Evolutionary conservation across 2,329 filamentous ascomycete genomes (phyloP), one percentile per base, ranked within the genome.

Genomic region (Sporothrix schenckii): DNA sequence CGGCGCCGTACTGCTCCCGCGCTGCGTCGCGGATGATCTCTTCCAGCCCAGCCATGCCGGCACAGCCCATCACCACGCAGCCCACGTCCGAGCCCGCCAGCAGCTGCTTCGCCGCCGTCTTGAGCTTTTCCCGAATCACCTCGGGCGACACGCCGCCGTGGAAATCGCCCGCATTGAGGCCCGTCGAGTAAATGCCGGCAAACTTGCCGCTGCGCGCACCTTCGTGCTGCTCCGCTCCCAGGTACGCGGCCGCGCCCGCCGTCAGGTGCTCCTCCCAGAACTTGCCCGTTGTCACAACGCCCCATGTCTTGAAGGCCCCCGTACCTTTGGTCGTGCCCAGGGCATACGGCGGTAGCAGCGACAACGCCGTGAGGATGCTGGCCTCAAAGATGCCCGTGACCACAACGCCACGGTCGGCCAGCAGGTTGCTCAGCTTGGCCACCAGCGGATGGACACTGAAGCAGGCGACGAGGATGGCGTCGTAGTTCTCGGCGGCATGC

Each of bases 351-450:
- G 70, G 77, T 54, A 84, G 80, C 30, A 85, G 79, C 1, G 89
- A 86, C 11, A 94, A 77, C 2, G 88, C 86, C 0, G 88, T 83
- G 2, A 89, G 81, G 16, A 97, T 83, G 76, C 90, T 92, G 0
- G 93, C 91, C 79, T 97, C 94, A 76, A 97, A 95, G 70, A 98
- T 97, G 6, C 94, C 94, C 0, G 88, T 89, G 5, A 93, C 89
- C 47, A 88, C 79, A 81, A 86, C 71, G 11, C 73, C 74, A 16
- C 75, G 74, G 16, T 74, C 71, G 27, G 72, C 72, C 14, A 76
- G 69, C 27, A 72, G 58, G 6, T 79, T 68, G 78, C 75, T 79
- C 16, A 97, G 81, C 65, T 84, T 79, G 0, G 83, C 79, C 0
- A 97, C 92, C 0, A 97, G 85, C 0, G 91, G 89, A 77, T 97